phyloP scores from a whole-genome alignment of 148 eudicot species.

The Camellia sinensis region DNA sequence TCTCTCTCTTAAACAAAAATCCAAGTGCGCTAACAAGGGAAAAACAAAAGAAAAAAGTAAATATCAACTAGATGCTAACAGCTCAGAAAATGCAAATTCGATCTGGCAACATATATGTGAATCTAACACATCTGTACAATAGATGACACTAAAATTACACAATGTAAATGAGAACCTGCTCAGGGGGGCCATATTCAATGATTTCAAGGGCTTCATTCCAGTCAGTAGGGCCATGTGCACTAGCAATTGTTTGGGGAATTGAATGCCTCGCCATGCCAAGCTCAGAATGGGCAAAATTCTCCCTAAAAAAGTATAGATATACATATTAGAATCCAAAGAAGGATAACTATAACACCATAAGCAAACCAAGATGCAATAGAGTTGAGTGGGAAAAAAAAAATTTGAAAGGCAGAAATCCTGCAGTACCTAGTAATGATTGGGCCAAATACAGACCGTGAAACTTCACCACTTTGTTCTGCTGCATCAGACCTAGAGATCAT shows the following conservation, averaged over 20 bases:
- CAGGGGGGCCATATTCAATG: constrained; percentile 76
- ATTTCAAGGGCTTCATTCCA: constrained; percentile 98
- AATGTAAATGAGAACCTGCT: constrained; percentile 47
- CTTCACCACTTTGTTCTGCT: constrained; percentile 97
- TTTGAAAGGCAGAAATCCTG: background rate
- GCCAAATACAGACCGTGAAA: constrained; percentile 54
- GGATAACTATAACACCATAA: background rate
- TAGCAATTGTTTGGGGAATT: constrained; percentile 43
- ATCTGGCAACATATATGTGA: background rate
- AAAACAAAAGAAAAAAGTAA: background rate
- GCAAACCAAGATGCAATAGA: background rate
- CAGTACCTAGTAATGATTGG: constrained; percentile 70
- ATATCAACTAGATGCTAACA: background rate
- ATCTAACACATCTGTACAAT: too few relatives aligned
- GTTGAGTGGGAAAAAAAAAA: background rate
- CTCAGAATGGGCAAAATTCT: constrained; percentile 61
- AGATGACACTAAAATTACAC: background rate
- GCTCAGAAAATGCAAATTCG: background rate
- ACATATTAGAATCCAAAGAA: constrained; percentile 1
- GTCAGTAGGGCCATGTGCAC: constrained; percentile 67
- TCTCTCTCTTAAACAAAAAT: background rate
- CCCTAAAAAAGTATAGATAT: constrained; percentile 42
- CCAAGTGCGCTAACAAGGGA: background rate
- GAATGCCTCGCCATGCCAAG: constrained; percentile 54
- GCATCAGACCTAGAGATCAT: constrained; percentile 50